Conservation (phyloP, 306 rosid species). For the Fragaria ananassa region DNA sequence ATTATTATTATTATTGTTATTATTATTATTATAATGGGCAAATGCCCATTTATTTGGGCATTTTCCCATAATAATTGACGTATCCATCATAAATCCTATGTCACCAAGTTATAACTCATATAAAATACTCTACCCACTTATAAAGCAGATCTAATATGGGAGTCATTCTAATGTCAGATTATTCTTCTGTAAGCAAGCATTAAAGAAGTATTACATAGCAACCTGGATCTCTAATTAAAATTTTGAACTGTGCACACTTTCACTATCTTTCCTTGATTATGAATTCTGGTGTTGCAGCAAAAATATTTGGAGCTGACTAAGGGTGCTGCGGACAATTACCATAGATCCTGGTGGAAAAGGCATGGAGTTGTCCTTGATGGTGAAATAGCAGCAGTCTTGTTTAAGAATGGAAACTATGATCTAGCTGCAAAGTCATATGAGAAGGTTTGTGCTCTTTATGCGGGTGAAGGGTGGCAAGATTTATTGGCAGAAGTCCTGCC, state of each 20-base stretch:
- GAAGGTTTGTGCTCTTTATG: slow-evolving; percentile 92
- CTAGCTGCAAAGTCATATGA: slow-evolving; percentile 98
- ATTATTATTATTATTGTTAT: no score
- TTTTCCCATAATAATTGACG: no score
- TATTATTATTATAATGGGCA: no score
- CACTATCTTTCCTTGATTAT: slow-evolving; percentile 13
- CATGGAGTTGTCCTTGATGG: slow-evolving; percentile 99
- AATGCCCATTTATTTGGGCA: no score
- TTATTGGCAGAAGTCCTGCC: slow-evolving; percentile 95
- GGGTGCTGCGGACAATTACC: slow-evolving; percentile 95
- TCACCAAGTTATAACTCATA: background rate
- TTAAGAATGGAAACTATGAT: slow-evolving; percentile 77
- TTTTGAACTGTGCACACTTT: background rate
- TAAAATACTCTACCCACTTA: background rate
- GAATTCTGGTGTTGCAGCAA: slow-evolving; percentile 53
- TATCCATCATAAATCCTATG: no score
- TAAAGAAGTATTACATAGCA: slow-evolving; percentile 6
- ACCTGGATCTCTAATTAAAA: background rate
- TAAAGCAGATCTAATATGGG: background rate
- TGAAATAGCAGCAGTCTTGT: slow-evolving; percentile 87
- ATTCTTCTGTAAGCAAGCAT: background rate
- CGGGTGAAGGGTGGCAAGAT: slow-evolving; percentile 98
- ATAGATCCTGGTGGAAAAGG: slow-evolving; percentile 96
- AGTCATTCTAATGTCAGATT: background rate
- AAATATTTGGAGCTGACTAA: slow-evolving; percentile 87